Conservation (phyloP, 805 yeast species). For the Metschnikowia peoriensis region DNA sequence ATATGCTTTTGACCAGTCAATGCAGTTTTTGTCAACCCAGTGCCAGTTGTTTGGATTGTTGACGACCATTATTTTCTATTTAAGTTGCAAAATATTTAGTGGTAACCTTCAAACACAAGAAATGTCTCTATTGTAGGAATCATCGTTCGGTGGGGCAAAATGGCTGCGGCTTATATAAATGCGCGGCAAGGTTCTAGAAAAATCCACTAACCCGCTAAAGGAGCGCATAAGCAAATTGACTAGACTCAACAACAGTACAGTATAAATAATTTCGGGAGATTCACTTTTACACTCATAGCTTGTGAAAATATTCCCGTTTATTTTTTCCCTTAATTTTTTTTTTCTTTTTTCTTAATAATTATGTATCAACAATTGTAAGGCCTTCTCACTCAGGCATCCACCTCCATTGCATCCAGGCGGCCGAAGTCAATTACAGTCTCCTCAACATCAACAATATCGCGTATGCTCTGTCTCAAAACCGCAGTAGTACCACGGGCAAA, state of each 20-base stretch:
- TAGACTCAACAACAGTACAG: too few relatives aligned
- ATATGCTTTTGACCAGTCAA: conserved; percentile 83
- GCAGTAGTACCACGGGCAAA: conserved; percentile 95
- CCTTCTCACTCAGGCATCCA: conserved; percentile 31
- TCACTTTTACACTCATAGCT: too few relatives aligned
- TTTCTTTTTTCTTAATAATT: not conserved
- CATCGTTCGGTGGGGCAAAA: not conserved
- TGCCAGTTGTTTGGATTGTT: conserved; percentile 99
- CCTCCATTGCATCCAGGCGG: conserved; percentile 39
- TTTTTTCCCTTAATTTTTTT: not conserved
- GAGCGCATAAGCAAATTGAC: not conserved
- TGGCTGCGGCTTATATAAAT: not conserved
- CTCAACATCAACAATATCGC: conserved; percentile 64
- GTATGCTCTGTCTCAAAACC: conserved; percentile 64
- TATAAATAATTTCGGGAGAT: not conserved
- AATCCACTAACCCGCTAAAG: conserved; percentile 2
- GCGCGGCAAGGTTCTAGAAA: conserved; percentile 10
- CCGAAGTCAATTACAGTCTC: conserved; percentile 52
- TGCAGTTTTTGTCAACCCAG: conserved; percentile 98
- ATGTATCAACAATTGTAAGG: not conserved
- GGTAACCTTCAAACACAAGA: not conserved
- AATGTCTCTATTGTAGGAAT: not conserved
- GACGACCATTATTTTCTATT: conserved; percentile 66
- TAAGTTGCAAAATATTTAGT: not conserved
- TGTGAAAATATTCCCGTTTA: not conserved